Evolutionary conservation across 768 basidiomycete species (phyloP).

Genomic region (Boletus reticuloceps): DNA sequence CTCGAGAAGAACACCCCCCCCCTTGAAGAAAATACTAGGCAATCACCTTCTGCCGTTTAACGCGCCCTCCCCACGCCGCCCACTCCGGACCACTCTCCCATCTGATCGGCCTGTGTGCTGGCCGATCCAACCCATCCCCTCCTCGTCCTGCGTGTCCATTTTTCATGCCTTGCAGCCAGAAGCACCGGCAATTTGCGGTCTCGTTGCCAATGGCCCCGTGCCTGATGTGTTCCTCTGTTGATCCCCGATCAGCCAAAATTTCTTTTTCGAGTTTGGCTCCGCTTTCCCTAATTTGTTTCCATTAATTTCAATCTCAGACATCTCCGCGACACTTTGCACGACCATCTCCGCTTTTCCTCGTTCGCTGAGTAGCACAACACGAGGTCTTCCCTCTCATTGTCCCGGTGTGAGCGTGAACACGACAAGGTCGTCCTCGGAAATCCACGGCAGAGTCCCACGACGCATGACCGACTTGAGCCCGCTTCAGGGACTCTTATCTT

Average conservation of each 20-base stretch:
- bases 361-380: conserved; percentile 20
- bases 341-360: conserved; percentile 6
- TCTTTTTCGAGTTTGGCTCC: conserved; percentile 35
- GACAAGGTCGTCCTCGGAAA: conserved; percentile 9
- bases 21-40: conserved; percentile 4
- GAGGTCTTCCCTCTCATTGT: not conserved
- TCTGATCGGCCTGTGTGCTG: not conserved
- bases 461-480: conserved; percentile 15
- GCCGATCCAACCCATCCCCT: not conserved
- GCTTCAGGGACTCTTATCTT: conserved; percentile 21
- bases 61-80: not conserved
- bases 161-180: conserved; percentile 1
- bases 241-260: conserved; percentile 59
- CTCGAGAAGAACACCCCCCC: conserved; percentile 13
- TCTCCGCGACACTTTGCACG: conserved; percentile 25
- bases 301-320: conserved; percentile 21
- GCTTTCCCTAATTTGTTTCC: conserved; percentile 18
- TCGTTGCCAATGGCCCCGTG: conserved; percentile 25
- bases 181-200: conserved; percentile 30
- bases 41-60: conserved; percentile 19
- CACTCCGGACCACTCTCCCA: not conserved
- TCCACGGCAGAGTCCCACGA: conserved; percentile 10
- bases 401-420: not conserved
- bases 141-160: not conserved
- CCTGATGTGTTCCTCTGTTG: conserved; percentile 44